These are phyloP conservation scores for Globomyces sp. DNA, from an alignment of 371 early-diverging fungal genomes.

Conservation along the genomic window DNA sequence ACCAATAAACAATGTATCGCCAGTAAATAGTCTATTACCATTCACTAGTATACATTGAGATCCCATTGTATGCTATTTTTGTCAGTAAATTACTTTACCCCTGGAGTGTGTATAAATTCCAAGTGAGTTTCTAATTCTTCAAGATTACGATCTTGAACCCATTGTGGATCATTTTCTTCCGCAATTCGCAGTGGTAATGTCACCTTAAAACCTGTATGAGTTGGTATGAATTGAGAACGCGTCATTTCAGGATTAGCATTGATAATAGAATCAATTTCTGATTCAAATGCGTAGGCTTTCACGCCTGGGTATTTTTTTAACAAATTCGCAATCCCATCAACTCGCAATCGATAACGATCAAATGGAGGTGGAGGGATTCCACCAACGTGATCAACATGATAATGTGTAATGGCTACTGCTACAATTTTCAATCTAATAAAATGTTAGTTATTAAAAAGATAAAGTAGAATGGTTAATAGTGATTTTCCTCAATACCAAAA, in stretches of 20 bases:
- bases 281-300: constrained; percentile 69
- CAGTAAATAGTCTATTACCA: constrained; percentile 71
- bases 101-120: constrained; percentile 81
- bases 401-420: constrained; percentile 73
- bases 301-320: constrained; percentile 67
- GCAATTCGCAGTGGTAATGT: neutral
- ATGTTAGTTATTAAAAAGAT: neutral
- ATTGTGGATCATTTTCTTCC: constrained; percentile 10
- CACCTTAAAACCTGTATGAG: constrained; percentile 9
- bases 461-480: no score
- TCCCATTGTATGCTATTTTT: constrained; percentile 70
- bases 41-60: constrained; percentile 79
- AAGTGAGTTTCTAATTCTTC: constrained; percentile 36
- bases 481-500: no score
- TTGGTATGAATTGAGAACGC: constrained; percentile 48
- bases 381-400: constrained; percentile 78
- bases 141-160: constrained; percentile 12
- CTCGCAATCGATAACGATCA: constrained; percentile 71
- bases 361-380: constrained; percentile 79
- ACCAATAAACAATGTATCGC: constrained; percentile 81
- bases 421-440: constrained; percentile 57
- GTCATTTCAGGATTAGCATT: constrained; percentile 66
- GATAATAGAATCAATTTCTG: constrained; percentile 70
- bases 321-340: constrained; percentile 71
- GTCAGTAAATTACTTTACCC: constrained; percentile 25